Conservation (phyloP, 2,329 filamentous ascomycete genomes). For the Alternaria gaisen region DNA sequence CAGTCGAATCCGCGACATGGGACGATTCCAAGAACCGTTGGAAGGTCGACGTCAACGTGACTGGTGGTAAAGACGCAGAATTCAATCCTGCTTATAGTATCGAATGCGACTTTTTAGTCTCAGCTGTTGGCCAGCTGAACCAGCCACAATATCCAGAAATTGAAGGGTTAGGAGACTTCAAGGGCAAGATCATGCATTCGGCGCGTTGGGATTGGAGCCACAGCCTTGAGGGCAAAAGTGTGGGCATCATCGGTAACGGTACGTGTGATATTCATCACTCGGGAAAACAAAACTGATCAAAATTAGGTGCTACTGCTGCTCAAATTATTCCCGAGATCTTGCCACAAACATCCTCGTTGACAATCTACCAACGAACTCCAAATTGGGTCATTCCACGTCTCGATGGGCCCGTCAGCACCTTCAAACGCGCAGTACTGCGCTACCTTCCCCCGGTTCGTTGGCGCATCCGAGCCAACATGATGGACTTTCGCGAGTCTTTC, state of each 20-base stretch:
- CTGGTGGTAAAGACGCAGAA: conserved; percentile 64
- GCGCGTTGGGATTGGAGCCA: conserved; percentile 70
- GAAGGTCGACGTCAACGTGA: conserved; percentile 59
- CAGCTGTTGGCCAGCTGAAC: conserved; percentile 68
- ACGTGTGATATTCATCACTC: conserved; percentile 8
- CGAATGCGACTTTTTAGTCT: conserved; percentile 64
- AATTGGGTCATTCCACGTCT: conserved; percentile 67
- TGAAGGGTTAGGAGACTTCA: conserved; percentile 58
- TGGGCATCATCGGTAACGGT: conserved; percentile 69
- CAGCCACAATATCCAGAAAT: conserved; percentile 61
- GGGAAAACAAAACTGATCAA: conserved; percentile 4
- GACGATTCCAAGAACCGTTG: conserved; percentile 62
- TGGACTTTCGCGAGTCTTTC: conserved; percentile 64
- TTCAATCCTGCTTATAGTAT: conserved; percentile 63
- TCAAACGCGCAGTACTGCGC: conserved; percentile 55
- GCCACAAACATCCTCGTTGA: conserved; percentile 59
- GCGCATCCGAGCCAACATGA: conserved; percentile 60
- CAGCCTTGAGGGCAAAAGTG: conserved; percentile 62
- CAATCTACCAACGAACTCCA: conserved; percentile 66
- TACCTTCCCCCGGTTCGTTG: conserved; percentile 62
- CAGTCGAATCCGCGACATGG: conserved; percentile 64
- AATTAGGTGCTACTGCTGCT: conserved; percentile 62
- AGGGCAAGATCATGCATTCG: conserved; percentile 65
- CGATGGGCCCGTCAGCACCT: conserved; percentile 57
- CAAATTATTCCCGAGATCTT: conserved; percentile 68